phyloP scores from a whole-genome alignment of 208 protist genomes.

The Trypanosoma mega region DNA sequence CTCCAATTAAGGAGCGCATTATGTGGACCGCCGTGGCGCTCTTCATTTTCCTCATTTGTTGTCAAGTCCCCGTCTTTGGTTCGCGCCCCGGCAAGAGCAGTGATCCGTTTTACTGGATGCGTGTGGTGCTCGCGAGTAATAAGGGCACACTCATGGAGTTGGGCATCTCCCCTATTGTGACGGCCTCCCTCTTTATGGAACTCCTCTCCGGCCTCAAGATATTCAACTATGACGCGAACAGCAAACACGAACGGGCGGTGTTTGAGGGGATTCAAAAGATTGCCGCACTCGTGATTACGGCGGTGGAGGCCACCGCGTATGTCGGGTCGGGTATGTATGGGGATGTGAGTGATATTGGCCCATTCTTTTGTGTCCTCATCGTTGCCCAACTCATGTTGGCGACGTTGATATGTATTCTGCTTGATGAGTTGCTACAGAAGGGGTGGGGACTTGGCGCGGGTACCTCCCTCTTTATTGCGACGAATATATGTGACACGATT shows the following conservation, averaged over 20 bases:
- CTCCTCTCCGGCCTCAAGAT: constrained; percentile 96
- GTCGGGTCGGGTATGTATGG: constrained; percentile 99
- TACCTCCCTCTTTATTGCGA: constrained; percentile 99
- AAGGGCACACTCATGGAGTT: constrained; percentile 99
- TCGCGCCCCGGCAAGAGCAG: constrained; percentile 91
- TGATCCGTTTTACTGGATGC: constrained; percentile 99
- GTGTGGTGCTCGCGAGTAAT: constrained; percentile 99
- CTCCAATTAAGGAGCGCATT: constrained; percentile 96
- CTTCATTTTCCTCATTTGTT: constrained; percentile 99
- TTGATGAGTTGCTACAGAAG: constrained; percentile 99
- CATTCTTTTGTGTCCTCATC: constrained; percentile 95
- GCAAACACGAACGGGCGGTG: constrained; percentile 95
- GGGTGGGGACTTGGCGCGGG: constrained; percentile 99
- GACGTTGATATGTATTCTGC: constrained; percentile 98
- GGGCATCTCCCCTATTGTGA: constrained; percentile 98
- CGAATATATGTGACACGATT: constrained; percentile 99
- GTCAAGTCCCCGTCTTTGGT: constrained; percentile 99
- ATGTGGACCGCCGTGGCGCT: constrained; percentile 98
- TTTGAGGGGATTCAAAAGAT: constrained; percentile 98
- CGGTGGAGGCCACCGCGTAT: constrained; percentile 97
- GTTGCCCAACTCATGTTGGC: constrained; percentile 98
- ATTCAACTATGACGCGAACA: constrained; percentile 95
- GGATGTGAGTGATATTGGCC: constrained; percentile 94
- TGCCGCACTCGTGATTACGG: constrained; percentile 97
- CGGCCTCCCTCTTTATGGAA: constrained; percentile 98